phyloP scores from a whole-genome alignment of 176 grass and related monocot species.

The Luzula sylvatica region DNA sequence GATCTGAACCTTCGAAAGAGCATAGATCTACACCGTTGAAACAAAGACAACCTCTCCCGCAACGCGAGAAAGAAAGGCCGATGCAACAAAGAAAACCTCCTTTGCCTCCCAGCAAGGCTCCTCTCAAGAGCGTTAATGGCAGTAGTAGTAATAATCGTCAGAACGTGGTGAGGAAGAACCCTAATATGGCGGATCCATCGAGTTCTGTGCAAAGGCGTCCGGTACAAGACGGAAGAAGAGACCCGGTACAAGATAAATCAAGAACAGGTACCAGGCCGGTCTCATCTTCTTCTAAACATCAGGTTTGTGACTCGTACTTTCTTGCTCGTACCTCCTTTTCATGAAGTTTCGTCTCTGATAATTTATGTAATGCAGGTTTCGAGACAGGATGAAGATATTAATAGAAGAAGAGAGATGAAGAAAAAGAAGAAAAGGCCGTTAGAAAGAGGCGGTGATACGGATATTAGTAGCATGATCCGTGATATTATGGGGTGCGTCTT shows the following conservation, averaged over 20 bases:
- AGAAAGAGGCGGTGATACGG: slow-evolving; percentile 43
- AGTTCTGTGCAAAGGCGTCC: slow-evolving; percentile 20
- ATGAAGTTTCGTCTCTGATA: not conserved
- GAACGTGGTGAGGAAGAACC: slow-evolving; percentile 1
- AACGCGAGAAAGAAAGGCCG: slow-evolving; percentile 2
- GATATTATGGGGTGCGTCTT: slow-evolving; percentile 21
- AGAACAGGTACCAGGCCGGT: slow-evolving; percentile 22
- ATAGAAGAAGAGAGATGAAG: slow-evolving; percentile 11
- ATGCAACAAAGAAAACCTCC: slow-evolving; percentile 12
- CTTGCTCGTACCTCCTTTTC: not conserved
- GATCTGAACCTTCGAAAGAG: no score
- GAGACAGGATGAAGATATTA: not conserved
- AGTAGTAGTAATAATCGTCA: not conserved
- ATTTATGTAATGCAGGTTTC: slow-evolving; percentile 4
- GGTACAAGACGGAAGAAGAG: slow-evolving; percentile 15
- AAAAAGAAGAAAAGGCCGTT: slow-evolving; percentile 24
- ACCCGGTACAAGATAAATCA: slow-evolving; percentile 11
- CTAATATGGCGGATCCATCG: not conserved
- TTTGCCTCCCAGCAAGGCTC: slow-evolving; percentile 32
- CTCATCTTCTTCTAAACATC: slow-evolving; percentile 24
- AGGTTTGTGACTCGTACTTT: slow-evolving; percentile 33
- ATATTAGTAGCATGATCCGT: slow-evolving; percentile 27
- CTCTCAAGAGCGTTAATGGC: slow-evolving; percentile 31
- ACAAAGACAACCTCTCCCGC: slow-evolving; percentile 15
- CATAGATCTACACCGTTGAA: slow-evolving; percentile 6